Evolutionary conservation across 768 basidiomycete genomes (phyloP), one percentile per base, ranked within the genome.

Genomic region (Suillus hirtellus): DNA sequence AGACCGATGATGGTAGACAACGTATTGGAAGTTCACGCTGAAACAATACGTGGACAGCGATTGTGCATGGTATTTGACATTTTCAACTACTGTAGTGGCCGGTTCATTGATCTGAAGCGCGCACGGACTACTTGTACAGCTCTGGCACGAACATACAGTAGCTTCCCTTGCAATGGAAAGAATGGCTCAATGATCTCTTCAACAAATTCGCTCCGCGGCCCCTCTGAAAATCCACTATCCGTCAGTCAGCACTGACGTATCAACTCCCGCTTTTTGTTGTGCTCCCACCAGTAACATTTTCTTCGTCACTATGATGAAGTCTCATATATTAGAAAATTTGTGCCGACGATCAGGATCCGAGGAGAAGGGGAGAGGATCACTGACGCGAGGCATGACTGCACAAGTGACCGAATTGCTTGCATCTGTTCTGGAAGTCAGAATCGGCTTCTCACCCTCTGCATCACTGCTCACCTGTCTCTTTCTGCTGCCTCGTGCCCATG

Each of bases 1-100:
- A 72, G 46, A 87, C 80, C 4, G 8, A 17, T 27, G 27, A 50
- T 50, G 3, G 15, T 27, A 17, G 27, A 17, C 49, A 27, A 50
- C 49, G 17, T 50, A 17, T 4, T 27, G 24, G 8, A 17, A 27
- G 24, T 27, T 49, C 47, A 27, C 27, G 31, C 31, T 31, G 27
- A 19, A 31, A 31, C 19, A 31, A 31, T 15, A 17, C 15, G 9
- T 17, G 27, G 19, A 52, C 9, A 19, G 9, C 12, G 27, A 49
- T 24, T 49, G 14, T 9, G 47, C 47, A 49, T 49, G 24, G 24
- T 8, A 27, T 15, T 24, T 49, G 8, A 27, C 15, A 8, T 3
- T 15, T 27, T 27, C 14, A 50, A 50, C 49, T 50, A 27, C 27
- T 47, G 8, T 15, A 15, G 21, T 24, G 35, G 4, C 35, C 12